phyloP scores from a whole-genome alignment of 1,284 basidiomycete genomes.

The Termitomyces sp. region DNA sequence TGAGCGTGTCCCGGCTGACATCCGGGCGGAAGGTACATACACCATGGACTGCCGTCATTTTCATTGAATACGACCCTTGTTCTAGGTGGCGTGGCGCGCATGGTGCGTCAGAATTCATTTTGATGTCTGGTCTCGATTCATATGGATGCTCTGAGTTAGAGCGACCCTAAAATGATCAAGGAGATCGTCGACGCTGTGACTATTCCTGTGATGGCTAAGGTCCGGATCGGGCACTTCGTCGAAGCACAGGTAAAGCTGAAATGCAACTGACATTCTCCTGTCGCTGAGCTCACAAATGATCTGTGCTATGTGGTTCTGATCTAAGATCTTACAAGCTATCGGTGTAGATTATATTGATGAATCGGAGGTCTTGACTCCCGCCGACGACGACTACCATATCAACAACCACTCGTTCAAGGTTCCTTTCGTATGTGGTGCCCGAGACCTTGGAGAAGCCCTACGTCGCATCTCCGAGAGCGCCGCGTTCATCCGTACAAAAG shows the following conservation, averaged over 20 bases:
- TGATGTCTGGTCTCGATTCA: neutral
- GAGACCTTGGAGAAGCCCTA: slow-evolving; percentile 87
- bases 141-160: slow-evolving; percentile 47
- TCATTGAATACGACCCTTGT: slow-evolving; percentile 1
- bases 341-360: slow-evolving; percentile 99
- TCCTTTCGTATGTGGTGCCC: slow-evolving; percentile 81
- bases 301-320: neutral
- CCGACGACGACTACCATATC: slow-evolving; percentile 85
- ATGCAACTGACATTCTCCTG: slow-evolving; percentile 4
- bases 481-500: slow-evolving; percentile 95
- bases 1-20: slow-evolving; percentile 95
- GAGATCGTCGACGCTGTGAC: slow-evolving; percentile 89
- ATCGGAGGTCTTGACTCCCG: slow-evolving; percentile 94
- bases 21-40: slow-evolving; percentile 63
- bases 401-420: slow-evolving; percentile 91
- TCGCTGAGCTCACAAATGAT: slow-evolving; percentile 6
- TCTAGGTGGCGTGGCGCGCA: slow-evolving; percentile 81
- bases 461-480: slow-evolving; percentile 97
- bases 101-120: slow-evolving; percentile 52
- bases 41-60: neutral
- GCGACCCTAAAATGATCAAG: slow-evolving; percentile 96
- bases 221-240: slow-evolving; percentile 95
- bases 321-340: slow-evolving; percentile 85
- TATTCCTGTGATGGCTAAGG: slow-evolving; percentile 91
- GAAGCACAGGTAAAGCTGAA: slow-evolving; percentile 74